Conservation (phyloP, 176 grass and related monocot species). For the Melocanna baccifera region DNA sequence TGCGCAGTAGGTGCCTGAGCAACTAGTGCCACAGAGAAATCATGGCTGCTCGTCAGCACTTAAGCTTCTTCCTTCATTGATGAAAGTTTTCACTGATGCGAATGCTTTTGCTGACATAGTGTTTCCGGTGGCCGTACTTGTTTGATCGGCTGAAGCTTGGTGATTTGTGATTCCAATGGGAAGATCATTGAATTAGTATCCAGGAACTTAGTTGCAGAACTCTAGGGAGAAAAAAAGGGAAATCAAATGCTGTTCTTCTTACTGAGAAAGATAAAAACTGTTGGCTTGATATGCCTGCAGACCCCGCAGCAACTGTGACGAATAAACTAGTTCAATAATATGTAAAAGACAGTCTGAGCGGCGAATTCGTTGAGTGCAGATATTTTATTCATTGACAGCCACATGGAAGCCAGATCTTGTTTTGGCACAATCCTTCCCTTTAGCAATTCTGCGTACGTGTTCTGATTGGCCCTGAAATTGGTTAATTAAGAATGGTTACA, state of each 20-base stretch:
- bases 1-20: not conserved
- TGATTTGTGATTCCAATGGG: not conserved
- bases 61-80: too few species aligned
- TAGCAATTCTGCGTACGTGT: not conserved
- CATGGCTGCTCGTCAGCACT: not conserved
- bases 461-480: too few species aligned
- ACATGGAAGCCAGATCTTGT: not conserved
- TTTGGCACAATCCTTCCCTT: not conserved
- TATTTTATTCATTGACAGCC: not conserved
- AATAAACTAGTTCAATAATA: not conserved
- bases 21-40: not conserved
- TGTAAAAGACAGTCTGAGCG: not conserved
- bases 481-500: too few species aligned
- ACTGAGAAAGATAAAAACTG: not conserved
- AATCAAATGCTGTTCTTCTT: not conserved
- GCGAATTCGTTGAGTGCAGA: not conserved
- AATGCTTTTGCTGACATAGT: not conserved
- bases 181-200: not conserved
- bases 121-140: not conserved
- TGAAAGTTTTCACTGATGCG: not conserved
- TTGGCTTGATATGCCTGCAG: not conserved
- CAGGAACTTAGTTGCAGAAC: not conserved
- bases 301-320: not conserved
- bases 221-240: not conserved
- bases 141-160: slow-evolving; percentile 1